Evolutionary conservation across 2,329 filamentous ascomycete species (phyloP).

Genomic region (Aspergillus intermedius): DNA sequence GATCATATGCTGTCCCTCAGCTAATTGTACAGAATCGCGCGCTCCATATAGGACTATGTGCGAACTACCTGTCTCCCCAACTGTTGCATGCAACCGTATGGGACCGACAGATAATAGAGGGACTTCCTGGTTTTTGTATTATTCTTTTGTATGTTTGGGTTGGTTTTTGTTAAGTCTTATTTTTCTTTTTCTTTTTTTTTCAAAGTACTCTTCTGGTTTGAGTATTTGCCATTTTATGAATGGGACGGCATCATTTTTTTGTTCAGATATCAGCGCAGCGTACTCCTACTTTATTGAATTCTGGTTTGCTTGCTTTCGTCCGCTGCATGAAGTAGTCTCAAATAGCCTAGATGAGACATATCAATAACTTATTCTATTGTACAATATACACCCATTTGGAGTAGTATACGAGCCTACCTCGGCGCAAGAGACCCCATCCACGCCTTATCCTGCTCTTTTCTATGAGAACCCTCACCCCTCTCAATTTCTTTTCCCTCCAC

Average conservation of each 20-base stretch:
- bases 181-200: conserved; percentile 9
- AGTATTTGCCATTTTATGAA: conserved; percentile 13
- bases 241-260: conserved; percentile 15
- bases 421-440: conserved; percentile 33
- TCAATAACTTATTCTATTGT: neutral
- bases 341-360: neutral
- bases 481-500: neutral
- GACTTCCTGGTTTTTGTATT: neutral
- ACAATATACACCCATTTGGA: neutral
- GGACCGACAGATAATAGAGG: too few species aligned
- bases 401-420: neutral
- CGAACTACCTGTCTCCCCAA: neutral
- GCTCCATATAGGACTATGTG: neutral
- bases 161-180: neutral
- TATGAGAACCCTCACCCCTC: neutral
- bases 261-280: conserved; percentile 20
- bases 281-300: conserved; percentile 4
- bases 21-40: neutral
- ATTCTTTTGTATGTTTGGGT: neutral
- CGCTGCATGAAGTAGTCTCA: neutral
- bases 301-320: conserved; percentile 2
- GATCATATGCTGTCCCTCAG: conserved; percentile 19
- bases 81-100: too few species aligned
- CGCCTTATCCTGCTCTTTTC: conserved; percentile 15
- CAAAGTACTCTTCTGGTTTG: conserved; percentile 13